These are phyloP conservation scores for Coniochaeta sp. DNA, from an alignment of 2,329 filamentous ascomycete species.

Conservation along the genomic window DNA sequence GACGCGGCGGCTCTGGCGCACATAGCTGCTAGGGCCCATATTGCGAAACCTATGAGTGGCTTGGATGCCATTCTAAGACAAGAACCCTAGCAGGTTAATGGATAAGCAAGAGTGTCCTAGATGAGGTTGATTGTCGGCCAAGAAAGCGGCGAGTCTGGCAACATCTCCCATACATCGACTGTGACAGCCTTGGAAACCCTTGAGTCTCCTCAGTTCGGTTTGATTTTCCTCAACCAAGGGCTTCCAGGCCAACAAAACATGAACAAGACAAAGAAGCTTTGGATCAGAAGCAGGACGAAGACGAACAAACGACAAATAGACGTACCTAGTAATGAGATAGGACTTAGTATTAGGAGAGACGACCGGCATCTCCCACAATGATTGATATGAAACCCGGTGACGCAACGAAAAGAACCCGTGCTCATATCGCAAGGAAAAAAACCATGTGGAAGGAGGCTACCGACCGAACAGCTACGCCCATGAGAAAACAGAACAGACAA, in stretches of 20 bases:
- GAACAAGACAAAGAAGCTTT: constrained; percentile 2
- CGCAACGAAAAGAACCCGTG: neutral
- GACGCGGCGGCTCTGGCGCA: constrained; percentile 17
- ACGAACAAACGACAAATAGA: neutral
- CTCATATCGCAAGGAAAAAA: neutral
- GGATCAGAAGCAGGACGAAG: neutral
- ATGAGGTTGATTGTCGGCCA: constrained; percentile 2
- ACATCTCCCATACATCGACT: neutral
- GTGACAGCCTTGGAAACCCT: neutral
- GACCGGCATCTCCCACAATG: constrained; percentile 16
- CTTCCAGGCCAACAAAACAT: neutral
- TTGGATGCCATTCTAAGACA: constrained; percentile 33
- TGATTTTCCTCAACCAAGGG: neutral
- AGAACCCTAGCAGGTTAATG: constrained; percentile 25
- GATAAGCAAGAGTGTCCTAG: constrained; percentile 4
- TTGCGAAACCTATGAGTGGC: constrained; percentile 20
- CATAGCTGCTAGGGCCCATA: constrained; percentile 22
- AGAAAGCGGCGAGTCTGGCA: constrained; percentile 6
- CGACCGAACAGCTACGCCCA: neutral
- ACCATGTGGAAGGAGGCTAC: neutral
- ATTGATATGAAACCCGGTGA: neutral
- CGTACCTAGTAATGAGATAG: constrained; percentile 6
- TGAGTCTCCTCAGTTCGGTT: neutral
- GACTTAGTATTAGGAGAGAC: constrained; percentile 18
- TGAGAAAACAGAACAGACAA: neutral